Evolutionary conservation across 2,329 filamentous ascomycete species (phyloP), one percentile per base, ranked within the genome.

Genomic region (Arthrobotrys pseudoclavata): DNA sequence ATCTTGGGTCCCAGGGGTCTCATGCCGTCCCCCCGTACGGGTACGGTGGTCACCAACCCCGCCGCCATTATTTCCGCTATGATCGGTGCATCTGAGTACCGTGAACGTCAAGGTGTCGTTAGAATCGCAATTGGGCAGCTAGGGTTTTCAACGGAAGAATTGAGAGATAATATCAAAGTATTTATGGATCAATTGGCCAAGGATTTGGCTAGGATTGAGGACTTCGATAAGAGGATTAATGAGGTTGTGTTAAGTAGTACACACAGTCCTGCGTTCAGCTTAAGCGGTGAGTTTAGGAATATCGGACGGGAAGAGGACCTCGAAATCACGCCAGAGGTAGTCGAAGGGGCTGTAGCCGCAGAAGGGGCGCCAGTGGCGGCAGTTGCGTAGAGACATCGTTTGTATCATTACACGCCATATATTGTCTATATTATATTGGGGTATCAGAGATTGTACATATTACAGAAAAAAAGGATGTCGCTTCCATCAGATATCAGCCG

Each of bases 111-210:
- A 80, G 96, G 94, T 15, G 92, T 96, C 31, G 89, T 99, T 69
- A 88, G 94, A 76, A 89, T 98, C 87, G 91, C 94, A n/a, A 89
- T 99, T 79, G 96, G 95, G 4, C 94, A 97, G 85, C 85, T 99
- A 82, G 91, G 89, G 0, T 97, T 97, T 85, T 92, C 93, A 5
- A 94, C 96, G 2, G 90, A 96, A 81, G 90, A 96, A 87, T 85
- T 99, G 85, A 89, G 91, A 83, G 89, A 89, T 80, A 99, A 99
- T 83, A 88, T 99, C 83, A 91, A 91, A 84, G 86, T 89, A 24
- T 89, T 97, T 79, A 86, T 98, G 82, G 87, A 88, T 22, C 87
- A 90, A 81, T 83, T 98, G 80, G 97, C 93, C 88, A 89, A 89
- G 81, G 93, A 97, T 83, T 91, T 94, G 57, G 86, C 86, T 15